phyloP scores from a whole-genome alignment of 805 yeast genomes.

The Saccharomycopsis javanensis region DNA sequence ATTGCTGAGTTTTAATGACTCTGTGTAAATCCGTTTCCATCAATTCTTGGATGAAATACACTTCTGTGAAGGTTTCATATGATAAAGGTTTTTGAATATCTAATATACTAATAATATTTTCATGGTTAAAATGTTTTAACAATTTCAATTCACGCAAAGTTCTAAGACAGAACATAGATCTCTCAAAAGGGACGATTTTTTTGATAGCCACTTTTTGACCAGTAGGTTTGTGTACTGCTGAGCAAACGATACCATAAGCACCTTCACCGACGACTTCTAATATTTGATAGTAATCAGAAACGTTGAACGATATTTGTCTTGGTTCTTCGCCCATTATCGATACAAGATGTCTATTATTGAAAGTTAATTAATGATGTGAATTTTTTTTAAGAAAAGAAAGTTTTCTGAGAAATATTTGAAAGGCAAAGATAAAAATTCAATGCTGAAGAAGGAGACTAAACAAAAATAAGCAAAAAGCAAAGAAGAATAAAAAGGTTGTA shows the following conservation, averaged over 20 bases:
- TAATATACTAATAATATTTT: slow-evolving; percentile 56
- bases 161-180: slow-evolving; percentile 55
- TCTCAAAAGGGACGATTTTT: slow-evolving; percentile 62
- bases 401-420: too few relatives aligned
- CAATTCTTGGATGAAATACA: slow-evolving; percentile 64
- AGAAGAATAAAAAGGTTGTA: too few relatives aligned
- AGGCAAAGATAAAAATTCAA: too few relatives aligned
- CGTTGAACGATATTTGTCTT: slow-evolving; percentile 49
- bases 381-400: too few relatives aligned
- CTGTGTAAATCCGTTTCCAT: slow-evolving; percentile 70
- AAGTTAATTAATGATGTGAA: too few relatives aligned
- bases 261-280: slow-evolving; percentile 65
- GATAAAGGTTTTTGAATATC: slow-evolving; percentile 58
- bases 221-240: slow-evolving; percentile 54
- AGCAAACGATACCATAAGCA: slow-evolving; percentile 71
- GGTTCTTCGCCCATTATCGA: slow-evolving; percentile 20
- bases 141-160: slow-evolving; percentile 64
- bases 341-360: neutral
- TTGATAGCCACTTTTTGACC: slow-evolving; percentile 64
- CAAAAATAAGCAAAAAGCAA: too few relatives aligned
- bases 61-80: slow-evolving; percentile 56
- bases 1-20: slow-evolving; percentile 44
- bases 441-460: too few relatives aligned
- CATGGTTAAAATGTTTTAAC: slow-evolving; percentile 58
- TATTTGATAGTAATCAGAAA: slow-evolving; percentile 52